Evolutionary conservation across 768 basidiomycete genomes (phyloP).

Genomic region (Kwoniella sp.): DNA sequence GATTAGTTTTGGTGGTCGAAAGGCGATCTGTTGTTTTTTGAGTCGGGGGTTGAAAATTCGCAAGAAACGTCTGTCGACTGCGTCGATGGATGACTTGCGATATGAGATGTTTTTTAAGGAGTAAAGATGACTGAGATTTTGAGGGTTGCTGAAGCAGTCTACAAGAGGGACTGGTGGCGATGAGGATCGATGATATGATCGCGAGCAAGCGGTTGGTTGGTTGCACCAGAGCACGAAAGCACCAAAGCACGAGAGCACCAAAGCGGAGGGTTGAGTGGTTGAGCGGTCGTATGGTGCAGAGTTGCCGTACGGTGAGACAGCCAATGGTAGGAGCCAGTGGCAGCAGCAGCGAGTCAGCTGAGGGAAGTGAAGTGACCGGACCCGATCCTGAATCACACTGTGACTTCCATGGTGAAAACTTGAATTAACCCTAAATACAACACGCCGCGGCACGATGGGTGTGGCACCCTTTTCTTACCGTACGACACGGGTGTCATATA

Average conservation of each 20-base stretch:
- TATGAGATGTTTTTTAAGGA: conserved; percentile 10
- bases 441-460: conserved; percentile 3
- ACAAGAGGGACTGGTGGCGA: conserved; percentile 11
- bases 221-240: too few species aligned
- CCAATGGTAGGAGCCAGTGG: conserved; percentile 1
- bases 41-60: conserved; percentile 4
- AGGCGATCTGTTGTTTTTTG: conserved; percentile 2
- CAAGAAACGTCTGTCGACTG: conserved; percentile 22
- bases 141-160: conserved; percentile 10
- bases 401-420: too few species aligned
- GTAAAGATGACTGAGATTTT: conserved; percentile 7
- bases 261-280: not conserved
- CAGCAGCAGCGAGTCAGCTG: not conserved
- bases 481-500: too few species aligned
- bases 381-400: conserved; percentile 17
- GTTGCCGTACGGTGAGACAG: not conserved
- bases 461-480: conserved; percentile 15
- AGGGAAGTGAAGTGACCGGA: not conserved
- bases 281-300: not conserved
- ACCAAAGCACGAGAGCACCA: not conserved
- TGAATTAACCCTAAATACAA: not conserved
- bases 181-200: conserved; percentile 4
- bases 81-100: conserved; percentile 21
- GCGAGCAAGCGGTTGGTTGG: not conserved
- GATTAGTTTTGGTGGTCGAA: conserved; percentile 11